Conservation (phyloP, 1,284 basidiomycete species). For the Volvariella surrecta region DNA sequence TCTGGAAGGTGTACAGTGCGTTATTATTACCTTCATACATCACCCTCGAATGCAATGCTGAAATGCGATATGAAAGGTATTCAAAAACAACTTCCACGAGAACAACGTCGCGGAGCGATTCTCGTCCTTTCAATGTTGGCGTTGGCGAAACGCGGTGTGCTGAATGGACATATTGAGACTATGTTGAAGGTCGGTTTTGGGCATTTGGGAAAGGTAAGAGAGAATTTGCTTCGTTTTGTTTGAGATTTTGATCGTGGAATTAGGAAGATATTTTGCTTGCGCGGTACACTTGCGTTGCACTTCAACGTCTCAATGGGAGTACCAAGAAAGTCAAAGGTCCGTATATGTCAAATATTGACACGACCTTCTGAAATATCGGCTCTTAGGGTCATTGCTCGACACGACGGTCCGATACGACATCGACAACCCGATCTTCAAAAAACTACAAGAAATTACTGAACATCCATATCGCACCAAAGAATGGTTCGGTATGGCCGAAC, state of each 20-base stretch:
- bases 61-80: slow-evolving; percentile 43
- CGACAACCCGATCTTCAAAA: slow-evolving; percentile 81
- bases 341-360: neutral
- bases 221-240: neutral
- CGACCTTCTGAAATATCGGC: slow-evolving; percentile 1
- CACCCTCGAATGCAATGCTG: no score
- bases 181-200: slow-evolving; percentile 90
- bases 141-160: slow-evolving; percentile 73
- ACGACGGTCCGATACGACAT: slow-evolving; percentile 85
- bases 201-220: slow-evolving; percentile 67
- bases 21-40: no score
- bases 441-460: slow-evolving; percentile 74
- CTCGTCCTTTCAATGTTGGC: slow-evolving; percentile 96
- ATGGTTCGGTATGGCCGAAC: slow-evolving; percentile 96
- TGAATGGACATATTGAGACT: slow-evolving; percentile 83
- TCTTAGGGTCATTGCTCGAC: slow-evolving; percentile 78
- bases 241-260: neutral
- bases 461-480: slow-evolving; percentile 77
- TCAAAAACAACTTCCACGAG: slow-evolving; percentile 63
- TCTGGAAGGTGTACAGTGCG: slow-evolving; percentile 95
- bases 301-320: slow-evolving; percentile 89
- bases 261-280: slow-evolving; percentile 86
- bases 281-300: slow-evolving; percentile 88
- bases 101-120: slow-evolving; percentile 88
- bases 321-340: slow-evolving; percentile 95